Percentiles rank a stretch among this genome's conserved stretches.
Evolutionary conservation across 805 yeast genomes (phyloP).

Genomic region (Metschnikowia rubicola): DNA sequence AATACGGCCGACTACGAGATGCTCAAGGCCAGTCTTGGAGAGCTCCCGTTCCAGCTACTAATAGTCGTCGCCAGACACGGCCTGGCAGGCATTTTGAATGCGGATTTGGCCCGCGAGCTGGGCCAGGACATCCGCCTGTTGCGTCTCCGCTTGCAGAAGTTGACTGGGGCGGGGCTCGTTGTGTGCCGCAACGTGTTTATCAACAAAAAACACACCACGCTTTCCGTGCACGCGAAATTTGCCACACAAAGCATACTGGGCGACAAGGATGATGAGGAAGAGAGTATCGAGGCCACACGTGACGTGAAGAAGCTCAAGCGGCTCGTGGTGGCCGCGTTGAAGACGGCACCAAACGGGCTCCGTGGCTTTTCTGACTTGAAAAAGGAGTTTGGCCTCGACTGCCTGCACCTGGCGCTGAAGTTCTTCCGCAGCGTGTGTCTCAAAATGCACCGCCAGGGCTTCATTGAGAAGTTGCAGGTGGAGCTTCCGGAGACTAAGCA

Average conservation of each 20-base stretch:
- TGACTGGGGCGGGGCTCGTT: constrained; percentile 50
- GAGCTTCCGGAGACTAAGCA: constrained; percentile 27
- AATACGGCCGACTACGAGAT: constrained; percentile 45
- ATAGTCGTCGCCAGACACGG: constrained; percentile 59
- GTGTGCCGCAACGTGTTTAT: constrained; percentile 34
- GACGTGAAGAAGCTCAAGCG: constrained; percentile 29
- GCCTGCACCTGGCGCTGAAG: constrained; percentile 35
- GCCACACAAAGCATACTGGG: constrained; percentile 25
- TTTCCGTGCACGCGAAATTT: constrained; percentile 51
- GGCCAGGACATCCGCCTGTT: constrained; percentile 72
- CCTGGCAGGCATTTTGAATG: constrained; percentile 54
- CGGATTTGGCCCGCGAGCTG: constrained; percentile 52
- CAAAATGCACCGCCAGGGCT: constrained; percentile 43
- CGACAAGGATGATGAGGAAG: constrained; percentile 7
- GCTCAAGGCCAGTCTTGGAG: constrained; percentile 52
- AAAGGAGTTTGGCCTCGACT: constrained; percentile 52
- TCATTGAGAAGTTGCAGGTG: constrained; percentile 50
- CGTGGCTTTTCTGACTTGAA: constrained; percentile 61
- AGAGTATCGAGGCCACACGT: constrained; percentile 21
- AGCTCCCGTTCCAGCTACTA: constrained; percentile 49
- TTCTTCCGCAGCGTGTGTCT: constrained; percentile 49
- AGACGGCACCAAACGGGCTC: constrained; percentile 56
- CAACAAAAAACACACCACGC: constrained; percentile 50
- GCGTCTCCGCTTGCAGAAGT: constrained; percentile 55
- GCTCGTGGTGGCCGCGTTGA: constrained; percentile 46